Conservation (phyloP, 2,329 filamentous ascomycete genomes). For the Talaromyces verruculosus region DNA sequence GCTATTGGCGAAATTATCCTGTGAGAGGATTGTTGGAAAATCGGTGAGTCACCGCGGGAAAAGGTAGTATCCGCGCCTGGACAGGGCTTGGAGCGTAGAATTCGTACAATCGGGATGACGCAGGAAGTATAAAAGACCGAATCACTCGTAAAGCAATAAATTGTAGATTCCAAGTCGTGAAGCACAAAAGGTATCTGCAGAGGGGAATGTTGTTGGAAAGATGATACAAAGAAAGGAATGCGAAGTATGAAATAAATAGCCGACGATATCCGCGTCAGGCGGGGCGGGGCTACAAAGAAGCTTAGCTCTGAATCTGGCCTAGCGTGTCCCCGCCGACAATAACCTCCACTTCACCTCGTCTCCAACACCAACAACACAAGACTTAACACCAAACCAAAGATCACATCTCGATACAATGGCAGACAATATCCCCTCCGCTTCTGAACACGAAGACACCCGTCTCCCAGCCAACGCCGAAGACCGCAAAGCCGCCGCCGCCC, state of each 20-base stretch:
- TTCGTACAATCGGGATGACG: neutral
- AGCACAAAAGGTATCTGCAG: neutral
- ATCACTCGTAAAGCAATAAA: neutral
- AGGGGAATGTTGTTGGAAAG: neutral
- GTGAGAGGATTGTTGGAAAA: neutral
- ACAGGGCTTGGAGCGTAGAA: neutral
- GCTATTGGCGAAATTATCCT: neutral
- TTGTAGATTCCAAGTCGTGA: neutral
- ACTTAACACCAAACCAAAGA: neutral
- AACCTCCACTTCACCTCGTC: neutral
- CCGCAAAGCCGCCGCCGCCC: slow-evolving; percentile 52
- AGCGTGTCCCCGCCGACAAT: neutral
- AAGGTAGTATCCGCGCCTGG: neutral
- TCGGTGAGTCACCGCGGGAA: neutral
- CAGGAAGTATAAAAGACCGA: neutral
- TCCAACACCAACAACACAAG: neutral
- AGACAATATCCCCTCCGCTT: slow-evolving; percentile 44
- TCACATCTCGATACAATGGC: slow-evolving; percentile 37
- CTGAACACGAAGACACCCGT: slow-evolving; percentile 35
- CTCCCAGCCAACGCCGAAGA: slow-evolving; percentile 50
- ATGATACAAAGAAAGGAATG: neutral
- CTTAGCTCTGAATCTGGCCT: neutral
- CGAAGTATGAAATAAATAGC: neutral
- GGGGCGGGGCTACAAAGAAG: slow-evolving; percentile 5
- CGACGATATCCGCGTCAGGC: slow-evolving; percentile 4